Conservation (phyloP, 768 basidiomycete species). For the Leucosporidium scottii region DNA sequence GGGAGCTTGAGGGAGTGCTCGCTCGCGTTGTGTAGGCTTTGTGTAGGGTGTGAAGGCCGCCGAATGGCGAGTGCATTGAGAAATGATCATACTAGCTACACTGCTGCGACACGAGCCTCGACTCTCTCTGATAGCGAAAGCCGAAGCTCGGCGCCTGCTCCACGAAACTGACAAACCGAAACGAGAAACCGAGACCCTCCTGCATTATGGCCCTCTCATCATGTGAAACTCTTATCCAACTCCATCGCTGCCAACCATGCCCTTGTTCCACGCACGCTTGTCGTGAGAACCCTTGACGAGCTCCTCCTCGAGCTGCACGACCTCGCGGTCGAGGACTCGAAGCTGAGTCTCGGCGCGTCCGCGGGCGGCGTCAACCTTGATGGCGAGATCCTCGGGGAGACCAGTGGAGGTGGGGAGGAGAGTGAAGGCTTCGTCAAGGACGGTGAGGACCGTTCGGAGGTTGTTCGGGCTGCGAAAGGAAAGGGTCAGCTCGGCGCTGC, state of each 20-base stretch:
- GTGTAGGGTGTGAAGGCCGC: background rate
- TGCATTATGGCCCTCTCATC: no score
- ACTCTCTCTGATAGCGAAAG: background rate
- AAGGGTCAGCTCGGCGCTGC: background rate
- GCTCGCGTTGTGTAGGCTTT: background rate
- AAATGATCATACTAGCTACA: background rate
- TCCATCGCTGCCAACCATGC: slow-evolving; percentile 7
- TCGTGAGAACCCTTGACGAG: background rate
- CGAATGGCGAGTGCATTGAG: background rate
- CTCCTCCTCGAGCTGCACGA: background rate
- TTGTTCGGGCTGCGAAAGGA: background rate
- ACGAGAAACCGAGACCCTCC: no score
- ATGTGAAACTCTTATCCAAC: slow-evolving; percentile 2
- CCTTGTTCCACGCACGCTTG: background rate
- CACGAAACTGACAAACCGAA: background rate
- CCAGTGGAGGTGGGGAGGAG: background rate
- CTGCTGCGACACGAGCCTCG: no score
- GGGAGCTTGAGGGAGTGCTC: background rate
- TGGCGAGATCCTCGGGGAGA: background rate
- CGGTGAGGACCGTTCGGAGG: slow-evolving; percentile 5
- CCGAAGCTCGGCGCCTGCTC: background rate
- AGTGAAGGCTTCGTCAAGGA: background rate
- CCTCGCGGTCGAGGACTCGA: background rate
- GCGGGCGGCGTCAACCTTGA: background rate
- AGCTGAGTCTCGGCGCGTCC: background rate